Base-by-base conservation (phyloP, 2,329 filamentous ascomycete species). In the Xylariomycetidae sp. region DNA sequence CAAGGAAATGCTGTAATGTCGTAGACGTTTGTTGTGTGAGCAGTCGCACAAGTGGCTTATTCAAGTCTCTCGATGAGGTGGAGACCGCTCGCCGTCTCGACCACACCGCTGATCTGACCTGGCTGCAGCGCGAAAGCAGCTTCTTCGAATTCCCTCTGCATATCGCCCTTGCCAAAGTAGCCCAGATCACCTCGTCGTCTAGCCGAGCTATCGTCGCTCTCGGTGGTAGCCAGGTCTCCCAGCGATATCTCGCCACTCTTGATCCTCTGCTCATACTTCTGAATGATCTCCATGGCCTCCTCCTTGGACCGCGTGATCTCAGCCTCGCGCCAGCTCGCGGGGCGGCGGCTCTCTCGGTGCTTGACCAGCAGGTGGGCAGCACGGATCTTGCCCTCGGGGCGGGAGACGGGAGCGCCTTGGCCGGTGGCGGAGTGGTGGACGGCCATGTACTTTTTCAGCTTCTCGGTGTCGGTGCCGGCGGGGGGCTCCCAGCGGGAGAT, bases 91-190 rank as follows among this genome's bases (percentile, higher is more conserved):
- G 88, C 89, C 24, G 92, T 95, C 63, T 95, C 85, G 10, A 96
- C 83, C 23, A 95, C 72, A 29, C 74, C 71, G 63, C 89, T 95
- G 54, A 96, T 79, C 63, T 95, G 77, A 20, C 88, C 89, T 2
- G 82, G 81, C 60, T 89, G 75, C 35, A 98, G 70, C n/a, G 75
- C 81, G 64, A 98, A 98, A 1, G 92, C 84, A 4, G 89, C 89
- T 36, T 95, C 87, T 65, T 98, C 92, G 55, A 98, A 98, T 64
- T 95, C 90, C 68, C 89, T 90, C 60, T 98, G 92, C 92, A 98
- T 98, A 54, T 96, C 90, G 18, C 88, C 87, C 52, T 75, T 80
- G 35, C 87, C 89, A 60, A 98, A 98, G 63, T 89, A 95, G 14
- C 92, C 92, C 66, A 98, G 67, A 58, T 98, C 92, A 37, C 92